These are phyloP conservation scores for Mycena belliarum DNA, from an alignment of 768 basidiomycete species.

Conservation along the genomic window DNA sequence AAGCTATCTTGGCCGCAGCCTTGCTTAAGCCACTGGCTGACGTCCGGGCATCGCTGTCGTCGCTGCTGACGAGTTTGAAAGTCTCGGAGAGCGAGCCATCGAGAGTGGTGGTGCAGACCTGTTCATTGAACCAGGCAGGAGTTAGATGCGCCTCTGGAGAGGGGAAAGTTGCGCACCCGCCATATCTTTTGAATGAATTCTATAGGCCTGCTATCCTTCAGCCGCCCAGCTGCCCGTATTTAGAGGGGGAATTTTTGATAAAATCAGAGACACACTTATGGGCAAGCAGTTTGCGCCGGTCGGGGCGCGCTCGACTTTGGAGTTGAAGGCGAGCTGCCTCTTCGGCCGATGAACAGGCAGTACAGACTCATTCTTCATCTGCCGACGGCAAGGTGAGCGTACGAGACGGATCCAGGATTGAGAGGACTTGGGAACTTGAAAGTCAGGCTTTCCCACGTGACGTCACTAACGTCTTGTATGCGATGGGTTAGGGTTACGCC, in stretches of 20 bases:
- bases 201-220: conserved; percentile 5
- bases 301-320: conserved; percentile 10
- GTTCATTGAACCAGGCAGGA: no score
- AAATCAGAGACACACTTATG: neutral
- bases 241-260: neutral
- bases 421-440: no score
- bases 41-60: conserved; percentile 20
- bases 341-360: conserved; percentile 18
- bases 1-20: neutral
- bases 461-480: no score
- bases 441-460: no score
- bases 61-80: conserved; percentile 23
- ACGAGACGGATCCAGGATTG: no score
- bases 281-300: conserved; percentile 4
- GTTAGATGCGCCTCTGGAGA: no score
- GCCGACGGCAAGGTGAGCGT: no score
- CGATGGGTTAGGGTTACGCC: no score
- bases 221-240: conserved; percentile 5
- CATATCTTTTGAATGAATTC: conserved; percentile 3
- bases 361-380: conserved; percentile 9
- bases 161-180: neutral
- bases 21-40: conserved; percentile 17
- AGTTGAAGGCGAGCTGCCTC: conserved; percentile 20
- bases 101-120: conserved; percentile 20
- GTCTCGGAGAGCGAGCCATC: conserved; percentile 24